These are phyloP conservation scores for Microglena sp. DNA, from an alignment of 139 green algal genomes.

Conservation along the genomic window DNA sequence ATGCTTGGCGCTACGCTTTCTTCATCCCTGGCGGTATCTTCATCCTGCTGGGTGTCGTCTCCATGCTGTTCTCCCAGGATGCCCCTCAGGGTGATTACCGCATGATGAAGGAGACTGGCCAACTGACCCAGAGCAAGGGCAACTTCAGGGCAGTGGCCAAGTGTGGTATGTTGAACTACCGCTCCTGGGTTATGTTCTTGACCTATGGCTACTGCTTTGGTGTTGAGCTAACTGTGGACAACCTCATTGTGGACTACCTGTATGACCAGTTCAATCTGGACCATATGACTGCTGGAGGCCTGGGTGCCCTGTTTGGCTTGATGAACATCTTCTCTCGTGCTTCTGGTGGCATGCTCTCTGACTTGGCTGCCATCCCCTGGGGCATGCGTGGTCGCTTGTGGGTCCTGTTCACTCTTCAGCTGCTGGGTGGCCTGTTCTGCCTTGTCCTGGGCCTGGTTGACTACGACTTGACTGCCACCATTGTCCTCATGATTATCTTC, in stretches of 20 bases:
- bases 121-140: slow-evolving; percentile 52
- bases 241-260: slow-evolving; percentile 57
- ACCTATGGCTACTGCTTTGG: slow-evolving; percentile 78
- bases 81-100: slow-evolving; percentile 78
- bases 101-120: slow-evolving; percentile 57
- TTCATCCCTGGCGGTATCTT: slow-evolving; percentile 56
- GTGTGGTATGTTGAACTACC: slow-evolving; percentile 73
- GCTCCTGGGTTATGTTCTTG: slow-evolving; percentile 47
- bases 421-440: slow-evolving; percentile 63
- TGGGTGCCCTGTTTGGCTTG: slow-evolving; percentile 63
- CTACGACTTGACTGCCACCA: slow-evolving; percentile 53
- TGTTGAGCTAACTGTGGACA: slow-evolving; percentile 77
- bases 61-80: slow-evolving; percentile 59
- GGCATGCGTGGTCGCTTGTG: slow-evolving; percentile 80
- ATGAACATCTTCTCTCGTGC: slow-evolving; percentile 91
- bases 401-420: slow-evolving; percentile 53
- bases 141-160: slow-evolving; percentile 47
- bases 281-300: slow-evolving; percentile 10
- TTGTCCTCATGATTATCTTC: slow-evolving; percentile 76
- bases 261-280: slow-evolving; percentile 69
- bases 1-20: slow-evolving; percentile 52
- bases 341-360: slow-evolving; percentile 57
- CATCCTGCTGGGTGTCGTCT: slow-evolving; percentile 53
- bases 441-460: slow-evolving; percentile 61
- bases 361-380: slow-evolving; percentile 30